Evolutionary conservation across 768 basidiomycete species (phyloP), one percentile per base, ranked within the genome.

Genomic region (Boletus subcaerulescens): DNA sequence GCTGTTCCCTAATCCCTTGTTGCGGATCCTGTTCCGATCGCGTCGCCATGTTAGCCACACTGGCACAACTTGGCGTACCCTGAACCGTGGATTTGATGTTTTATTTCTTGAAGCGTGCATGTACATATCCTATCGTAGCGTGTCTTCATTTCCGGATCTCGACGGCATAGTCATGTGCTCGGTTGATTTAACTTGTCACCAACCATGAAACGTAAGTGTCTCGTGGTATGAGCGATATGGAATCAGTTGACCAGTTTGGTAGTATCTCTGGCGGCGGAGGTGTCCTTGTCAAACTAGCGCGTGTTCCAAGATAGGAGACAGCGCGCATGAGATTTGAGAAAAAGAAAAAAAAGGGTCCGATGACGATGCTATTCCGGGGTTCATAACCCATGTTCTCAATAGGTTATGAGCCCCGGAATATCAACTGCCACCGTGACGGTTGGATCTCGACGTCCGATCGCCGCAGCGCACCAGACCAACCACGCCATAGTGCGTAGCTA

Each of bases 331-430:
- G n/a, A n/a, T n/a, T n/a, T n/a, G n/a, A 47, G 53, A 56, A 58
- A 55, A 41, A 6, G 12, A 38, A 13, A n/a, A 38, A n/a, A 39
- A 39, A 39, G 38, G 53, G 4, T 39, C 45, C 29, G 48, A 60
- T 57, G 58, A 63, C 56, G 47, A 48, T 1, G 42, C 39, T 52
- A 54, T 59, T 62, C 54, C 60, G 48, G 26, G 44, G 55, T 44
- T 51, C 60, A 65, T 65, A 50, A 49, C 32, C 45, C 35, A 8
- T 22, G 43, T n/a, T 15, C 13, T 0, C 53, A 24, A 45, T 0
- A 64, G 65, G 62, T 65, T 62, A 68, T 65, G 65, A 68, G 65
- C 60, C 65, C 61, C 15, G 65, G 45, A 60, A 65, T 61, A 56
- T 20, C 39, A 38, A 39, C 8, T 52, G 57, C 58, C 63, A 65